Base-by-base conservation (phyloP, 805 yeast genomes). In the Blastobotrys robertii region DNA sequence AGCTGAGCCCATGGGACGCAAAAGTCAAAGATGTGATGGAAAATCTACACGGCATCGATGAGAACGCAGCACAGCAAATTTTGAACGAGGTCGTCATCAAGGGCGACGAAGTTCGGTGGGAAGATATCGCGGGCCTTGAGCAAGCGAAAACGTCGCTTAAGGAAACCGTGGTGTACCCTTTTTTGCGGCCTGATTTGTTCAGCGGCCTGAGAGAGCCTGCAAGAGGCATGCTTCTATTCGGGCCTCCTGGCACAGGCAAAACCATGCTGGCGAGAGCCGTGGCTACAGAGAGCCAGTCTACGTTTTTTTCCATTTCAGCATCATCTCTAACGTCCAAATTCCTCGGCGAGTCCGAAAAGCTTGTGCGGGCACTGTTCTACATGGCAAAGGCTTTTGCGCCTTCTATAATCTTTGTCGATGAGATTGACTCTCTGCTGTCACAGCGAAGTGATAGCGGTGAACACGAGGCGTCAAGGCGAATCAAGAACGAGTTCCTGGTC, bases 211-310 rank as follows among this genome's bases (percentile, higher is more conserved):
- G 97, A 52, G 97, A 88, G 64, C 97, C 97, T 0, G 88, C 94
- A 0, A 67, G 94, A 45, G 97, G 97, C n/a, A 86, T 92, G 94
- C 69, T 90, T 14, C 64, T 90, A 34, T 90, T 87, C 67, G 98
- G 98, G 0, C 97, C 98, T 2, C 97, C 97, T 0, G 98, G 98
- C n/a, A 90, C 97, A 0, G 97, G 97, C 44, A 90, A 92, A 58
- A 88, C 97, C 1, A 88, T 90, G 97, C 72, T 90, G 51, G 97
- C 97, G 0, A 71, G 95, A 50, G 95, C 97, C 0, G 97, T 92
- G 2, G 97, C 97, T 2, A 84, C 94, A 2, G 97, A 92, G 65
- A 82, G 95, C 6, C 80, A 82, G 46, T 85, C 95, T 0, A 88
- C 96, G 0, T 90, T 90, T 58, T 90, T 90, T 62, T 78, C 92